These are phyloP conservation scores for Phytopythium litorale DNA, from an alignment of 352 stramenopile species.

Conservation along the genomic window DNA sequence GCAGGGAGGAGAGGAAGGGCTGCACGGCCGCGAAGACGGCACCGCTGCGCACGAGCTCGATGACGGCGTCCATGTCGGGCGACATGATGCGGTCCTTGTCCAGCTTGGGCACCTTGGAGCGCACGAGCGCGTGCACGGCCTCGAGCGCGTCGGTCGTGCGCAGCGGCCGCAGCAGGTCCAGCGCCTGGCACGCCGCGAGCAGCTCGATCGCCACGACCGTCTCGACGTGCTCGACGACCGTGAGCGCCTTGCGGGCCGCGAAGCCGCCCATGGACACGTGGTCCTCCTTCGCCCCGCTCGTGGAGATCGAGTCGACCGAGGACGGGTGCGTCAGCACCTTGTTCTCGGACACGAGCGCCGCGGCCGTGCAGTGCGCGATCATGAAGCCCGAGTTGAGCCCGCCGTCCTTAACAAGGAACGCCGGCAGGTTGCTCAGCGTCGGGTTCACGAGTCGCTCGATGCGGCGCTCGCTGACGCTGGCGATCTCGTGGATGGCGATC, in stretches of 20 bases:
- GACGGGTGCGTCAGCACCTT: constrained; percentile 87
- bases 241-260: constrained; percentile 77
- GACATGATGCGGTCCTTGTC: constrained; percentile 87
- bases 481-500: constrained; percentile 86
- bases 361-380: constrained; percentile 88
- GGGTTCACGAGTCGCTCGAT: constrained; percentile 89
- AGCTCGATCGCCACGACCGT: constrained; percentile 88
- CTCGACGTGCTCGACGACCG: constrained; percentile 84
- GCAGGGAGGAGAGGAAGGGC: constrained; percentile 53
- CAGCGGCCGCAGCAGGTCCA: constrained; percentile 80
- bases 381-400: constrained; percentile 90
- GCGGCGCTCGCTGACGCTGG: constrained; percentile 80
- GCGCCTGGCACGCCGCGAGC: constrained; percentile 81
- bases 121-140: constrained; percentile 76
- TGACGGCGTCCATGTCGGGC: constrained; percentile 83
- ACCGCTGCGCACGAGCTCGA: constrained; percentile 74
- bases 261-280: constrained; percentile 90
- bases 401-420: constrained; percentile 83
- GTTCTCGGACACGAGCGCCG: constrained; percentile 87
- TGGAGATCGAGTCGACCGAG: constrained; percentile 88
- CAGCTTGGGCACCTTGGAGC: constrained; percentile 46
- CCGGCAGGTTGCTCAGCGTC: constrained; percentile 78
- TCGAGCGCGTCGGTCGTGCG: constrained; percentile 80
- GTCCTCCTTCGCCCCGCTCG: constrained; percentile 85
- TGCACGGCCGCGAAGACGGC: constrained; percentile 54